Evolutionary conservation across 139 green algal genomes (phyloP), one percentile per base, ranked within the genome.

Genomic region (Ulvella scutata): DNA sequence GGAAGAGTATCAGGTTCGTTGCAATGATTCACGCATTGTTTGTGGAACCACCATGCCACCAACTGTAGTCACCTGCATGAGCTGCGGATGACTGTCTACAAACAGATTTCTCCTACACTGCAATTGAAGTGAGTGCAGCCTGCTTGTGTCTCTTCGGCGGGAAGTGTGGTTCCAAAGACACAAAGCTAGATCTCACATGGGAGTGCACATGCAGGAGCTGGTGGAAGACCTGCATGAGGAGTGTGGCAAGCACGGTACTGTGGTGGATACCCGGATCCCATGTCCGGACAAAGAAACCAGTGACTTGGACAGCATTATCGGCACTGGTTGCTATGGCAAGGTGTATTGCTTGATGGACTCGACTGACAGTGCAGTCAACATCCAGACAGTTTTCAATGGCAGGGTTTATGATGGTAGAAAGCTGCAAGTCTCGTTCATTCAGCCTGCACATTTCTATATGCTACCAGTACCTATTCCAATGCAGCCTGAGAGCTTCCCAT

Each of bases 181-280:
- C 43, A 20, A 17, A 17, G 17, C 43, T 9, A 26, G 0, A 26
- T 9, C 60, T 28, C 60, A 26, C 60, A 35, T 28, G 20, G 20
- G 21, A n/a, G n/a, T n/a, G n/a, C n/a, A n/a, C n/a, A 4, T 43
- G 3, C 34, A 79, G 34, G 80, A 91, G 85, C 79, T 90, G 29
- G 82, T 92, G 23, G 75, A 80, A 37, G 88, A 92, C 67, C 61
- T 92, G 36, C 76, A 83, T 3, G 84, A 90, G 28, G 88, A 91
- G 75, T 89, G 85, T 78, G 76, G 73, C 72, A 88, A 87, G 75
- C 62, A 85, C 38, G 88, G 85, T 6, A 72, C 72, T 13, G 83
- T 92, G 36, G 28, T 84, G 61, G 74, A 78, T 3, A 80, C 91
- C 29, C 62, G 85, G 6, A 83, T 92, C 26, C 88, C 88, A 2